These are phyloP conservation scores for Fusarium secorum DNA, from an alignment of 2,329 filamentous ascomycete species.

Conservation along the genomic window DNA sequence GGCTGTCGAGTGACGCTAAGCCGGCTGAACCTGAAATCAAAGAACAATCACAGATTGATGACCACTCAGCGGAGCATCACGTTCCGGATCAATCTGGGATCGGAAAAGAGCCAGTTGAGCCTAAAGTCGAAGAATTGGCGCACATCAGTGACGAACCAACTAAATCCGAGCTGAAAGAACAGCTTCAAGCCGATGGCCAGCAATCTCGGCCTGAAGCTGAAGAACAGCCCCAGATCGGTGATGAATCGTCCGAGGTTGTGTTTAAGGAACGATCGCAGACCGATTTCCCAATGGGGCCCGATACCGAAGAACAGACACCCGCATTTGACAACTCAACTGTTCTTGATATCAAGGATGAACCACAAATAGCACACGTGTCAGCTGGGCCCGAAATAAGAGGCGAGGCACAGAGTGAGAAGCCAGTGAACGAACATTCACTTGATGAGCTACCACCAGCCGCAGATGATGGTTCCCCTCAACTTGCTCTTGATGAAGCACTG, in stretches of 20 bases:
- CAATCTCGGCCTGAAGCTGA: neutral
- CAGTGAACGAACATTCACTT: neutral
- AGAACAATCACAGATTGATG: neutral
- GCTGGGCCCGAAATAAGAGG: neutral
- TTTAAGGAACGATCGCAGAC: neutral
- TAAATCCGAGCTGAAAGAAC: neutral
- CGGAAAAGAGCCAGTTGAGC: neutral
- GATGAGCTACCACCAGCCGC: neutral
- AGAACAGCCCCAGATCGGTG: neutral
- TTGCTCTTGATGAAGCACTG: constrained; percentile 18
- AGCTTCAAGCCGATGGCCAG: neutral
- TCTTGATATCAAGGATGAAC: neutral
- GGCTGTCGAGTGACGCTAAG: neutral
- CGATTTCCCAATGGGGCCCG: neutral
- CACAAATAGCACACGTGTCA: neutral
- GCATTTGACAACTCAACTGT: neutral
- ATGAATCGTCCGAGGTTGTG: neutral
- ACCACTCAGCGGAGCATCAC: neutral
- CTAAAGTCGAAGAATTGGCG: neutral
- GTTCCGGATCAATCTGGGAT: neutral
- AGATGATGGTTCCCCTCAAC: neutral
- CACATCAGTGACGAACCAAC: neutral
- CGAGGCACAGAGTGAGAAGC: neutral
- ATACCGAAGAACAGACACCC: neutral
- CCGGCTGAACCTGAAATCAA: neutral